Base-by-base conservation (phyloP, 2,329 filamentous ascomycete genomes). In the Mycosphaerella sp. region DNA sequence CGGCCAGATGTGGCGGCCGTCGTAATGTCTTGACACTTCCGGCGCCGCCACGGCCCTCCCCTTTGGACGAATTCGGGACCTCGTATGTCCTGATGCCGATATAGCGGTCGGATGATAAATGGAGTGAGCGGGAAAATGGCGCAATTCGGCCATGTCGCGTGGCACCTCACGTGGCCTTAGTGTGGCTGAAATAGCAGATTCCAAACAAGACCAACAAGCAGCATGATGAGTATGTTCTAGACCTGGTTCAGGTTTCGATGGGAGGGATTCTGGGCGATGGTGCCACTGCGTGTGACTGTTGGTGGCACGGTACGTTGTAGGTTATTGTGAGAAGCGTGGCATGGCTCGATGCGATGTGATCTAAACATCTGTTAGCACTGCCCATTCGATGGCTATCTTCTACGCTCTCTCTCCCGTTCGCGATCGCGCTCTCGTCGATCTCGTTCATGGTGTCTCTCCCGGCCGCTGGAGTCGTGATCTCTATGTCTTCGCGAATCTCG, bases 401-500 rank as follows among this genome's bases (percentile, higher is more conserved):
- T 53, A 41, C 52, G 54, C 42, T 54, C 58, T 51, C 52, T 56
- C 26, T 56, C 57, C 42, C 48, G 44, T 32, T 54, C 54, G 10
- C 57, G 54, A 39, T 56, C 48, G 17, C 55, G 51, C 9, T 53
- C 49, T 38, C 64, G 60, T 26, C 58, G 54, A 48, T 59, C 45
- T 32, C 57, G 48, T 23, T 62, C 56, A 31, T 55, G 43, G 26
- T 61, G 48, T 47, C 60, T 48, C 31, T 64, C 61, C 36, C 62
- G 51, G 36, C 64, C 64, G 40, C 52, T 57, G 52, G 38, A 56
- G 40, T 55, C 56, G 14, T 58, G 57, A 38, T 66, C 60, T 42
- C 62, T 58, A 41, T 63, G 56, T 44, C 61, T 51, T 45, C 65
- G 60, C 39, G 52, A 55, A 23, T 50, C 48, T 34, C 56, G 60